These are phyloP conservation scores for Colletotrichum camelliae DNA, from an alignment of 2,329 filamentous ascomycete genomes.

Conservation along the genomic window DNA sequence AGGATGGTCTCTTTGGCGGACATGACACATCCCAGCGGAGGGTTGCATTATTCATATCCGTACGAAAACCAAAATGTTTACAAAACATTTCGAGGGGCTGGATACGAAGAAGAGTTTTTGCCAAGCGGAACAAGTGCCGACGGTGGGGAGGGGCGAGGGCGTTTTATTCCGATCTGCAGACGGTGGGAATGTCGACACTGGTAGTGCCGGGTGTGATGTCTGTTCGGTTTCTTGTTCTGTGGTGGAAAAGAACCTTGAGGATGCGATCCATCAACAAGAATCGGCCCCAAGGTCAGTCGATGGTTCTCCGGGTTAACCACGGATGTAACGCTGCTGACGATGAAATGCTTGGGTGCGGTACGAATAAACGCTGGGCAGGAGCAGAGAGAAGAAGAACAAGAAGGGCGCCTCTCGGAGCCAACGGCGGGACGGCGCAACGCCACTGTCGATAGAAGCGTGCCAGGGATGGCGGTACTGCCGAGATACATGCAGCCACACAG, in stretches of 20 bases:
- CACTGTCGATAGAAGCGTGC: neutral
- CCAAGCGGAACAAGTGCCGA: conserved; percentile 9
- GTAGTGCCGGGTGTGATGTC: neutral
- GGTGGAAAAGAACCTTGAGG: neutral
- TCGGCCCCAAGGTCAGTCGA: neutral
- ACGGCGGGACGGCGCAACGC: conserved; percentile 7
- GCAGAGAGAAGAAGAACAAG: neutral
- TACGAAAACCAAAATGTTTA: neutral
- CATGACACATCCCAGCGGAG: neutral
- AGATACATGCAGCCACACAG: conserved; percentile 11
- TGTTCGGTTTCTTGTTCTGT: neutral
- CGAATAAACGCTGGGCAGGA: neutral
- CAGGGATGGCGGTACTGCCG: neutral
- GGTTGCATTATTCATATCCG: neutral
- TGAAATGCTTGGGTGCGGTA: neutral
- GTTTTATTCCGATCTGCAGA: conserved; percentile 14
- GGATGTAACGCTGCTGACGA: neutral
- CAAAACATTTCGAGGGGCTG: neutral
- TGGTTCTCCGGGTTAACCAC: neutral
- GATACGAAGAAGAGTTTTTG: neutral
- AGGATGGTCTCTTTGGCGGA: neutral
- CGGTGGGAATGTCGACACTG: neutral
- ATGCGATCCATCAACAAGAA: neutral
- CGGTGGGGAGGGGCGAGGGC: neutral
- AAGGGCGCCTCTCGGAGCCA: neutral